A percentile compares a stretch with the other conserved stretches of the same genome.
Evolutionary conservation across 2,329 filamentous ascomycete species (phyloP).

Genomic region (Chaetomiaceae sp.): DNA sequence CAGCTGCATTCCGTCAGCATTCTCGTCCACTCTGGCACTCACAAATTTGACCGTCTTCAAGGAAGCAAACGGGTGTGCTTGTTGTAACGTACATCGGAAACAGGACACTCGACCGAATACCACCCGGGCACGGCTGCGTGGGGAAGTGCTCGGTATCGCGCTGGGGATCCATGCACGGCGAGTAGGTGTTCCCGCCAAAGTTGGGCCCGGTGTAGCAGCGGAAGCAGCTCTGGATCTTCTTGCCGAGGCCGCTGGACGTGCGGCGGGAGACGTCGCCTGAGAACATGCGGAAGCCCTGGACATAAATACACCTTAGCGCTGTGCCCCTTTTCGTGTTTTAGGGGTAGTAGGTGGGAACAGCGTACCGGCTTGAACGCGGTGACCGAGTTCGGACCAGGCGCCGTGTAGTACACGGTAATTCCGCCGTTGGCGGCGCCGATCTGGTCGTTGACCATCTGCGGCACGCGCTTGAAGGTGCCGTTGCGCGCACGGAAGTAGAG

Average conservation of each 20-base stretch:
- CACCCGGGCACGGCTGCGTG: slow-evolving; percentile 24
- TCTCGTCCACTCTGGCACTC: too few relatives aligned
- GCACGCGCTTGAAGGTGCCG: slow-evolving; percentile 35
- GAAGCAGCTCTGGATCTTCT: slow-evolving; percentile 33
- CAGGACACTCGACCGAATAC: slow-evolving; percentile 27
- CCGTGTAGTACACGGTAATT: slow-evolving; percentile 42
- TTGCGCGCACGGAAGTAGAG: slow-evolving; percentile 38
- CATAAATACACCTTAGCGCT: not conserved
- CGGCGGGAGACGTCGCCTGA: slow-evolving; percentile 35
- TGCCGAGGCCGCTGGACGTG: slow-evolving; percentile 13
- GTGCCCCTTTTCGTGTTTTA: too few relatives aligned
- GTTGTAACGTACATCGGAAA: slow-evolving; percentile 25
- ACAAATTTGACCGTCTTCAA: too few relatives aligned
- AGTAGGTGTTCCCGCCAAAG: slow-evolving; percentile 24
- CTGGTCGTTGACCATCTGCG: slow-evolving; percentile 33
- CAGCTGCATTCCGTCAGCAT: slow-evolving; percentile 31
- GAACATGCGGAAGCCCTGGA: slow-evolving; percentile 44
- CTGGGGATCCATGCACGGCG: slow-evolving; percentile 23
- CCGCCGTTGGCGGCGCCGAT: slow-evolving; percentile 46
- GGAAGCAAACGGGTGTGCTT: not conserved
- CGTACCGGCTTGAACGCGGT: slow-evolving; percentile 40
- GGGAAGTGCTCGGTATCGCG: slow-evolving; percentile 27
- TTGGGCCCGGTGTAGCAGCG: slow-evolving; percentile 28
- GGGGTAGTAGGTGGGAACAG: not conserved
- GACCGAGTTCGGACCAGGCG: slow-evolving; percentile 34